These are phyloP conservation scores for Dalbergia cultrata DNA, from an alignment of 306 rosid genomes.

Conservation along the genomic window DNA sequence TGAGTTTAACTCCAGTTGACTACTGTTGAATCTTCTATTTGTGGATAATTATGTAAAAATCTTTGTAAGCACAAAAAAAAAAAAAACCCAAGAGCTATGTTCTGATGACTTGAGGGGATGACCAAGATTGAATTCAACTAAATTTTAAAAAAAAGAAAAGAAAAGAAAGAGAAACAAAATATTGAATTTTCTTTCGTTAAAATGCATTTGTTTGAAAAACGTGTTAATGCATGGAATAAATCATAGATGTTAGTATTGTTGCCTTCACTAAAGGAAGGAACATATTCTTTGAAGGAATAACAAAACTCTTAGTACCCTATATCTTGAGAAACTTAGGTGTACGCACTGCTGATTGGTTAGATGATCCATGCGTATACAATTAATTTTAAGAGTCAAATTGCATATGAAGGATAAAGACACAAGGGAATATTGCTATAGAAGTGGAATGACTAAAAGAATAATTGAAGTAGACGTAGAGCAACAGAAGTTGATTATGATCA, in stretches of 20 bases:
- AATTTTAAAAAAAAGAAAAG: no score
- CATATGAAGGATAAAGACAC: background rate
- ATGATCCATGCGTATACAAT: background rate
- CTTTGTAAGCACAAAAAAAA: no score
- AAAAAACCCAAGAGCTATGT: no score
- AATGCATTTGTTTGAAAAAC: background rate
- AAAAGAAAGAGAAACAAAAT: no score
- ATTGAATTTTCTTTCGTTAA: no score
- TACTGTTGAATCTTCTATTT: no score
- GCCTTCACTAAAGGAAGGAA: slow-evolving; percentile 33
- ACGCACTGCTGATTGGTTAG: background rate
- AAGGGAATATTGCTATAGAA: background rate
- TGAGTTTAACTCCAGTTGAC: no score
- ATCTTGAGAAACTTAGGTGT: background rate
- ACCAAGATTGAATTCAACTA: no score
- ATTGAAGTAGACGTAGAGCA: background rate
- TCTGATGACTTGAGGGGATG: no score
- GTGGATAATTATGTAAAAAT: no score
- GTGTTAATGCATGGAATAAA: slow-evolving; percentile 14
- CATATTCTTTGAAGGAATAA: slow-evolving; percentile 24
- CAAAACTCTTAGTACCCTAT: background rate
- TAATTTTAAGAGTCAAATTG: background rate
- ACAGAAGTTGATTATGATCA: background rate
- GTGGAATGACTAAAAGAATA: background rate
- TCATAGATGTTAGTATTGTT: background rate